A percentile compares a stretch with the other conserved stretches of the same genome.
Conservation (phyloP, 257 asterid genomes). For the Fraxinus americana region DNA sequence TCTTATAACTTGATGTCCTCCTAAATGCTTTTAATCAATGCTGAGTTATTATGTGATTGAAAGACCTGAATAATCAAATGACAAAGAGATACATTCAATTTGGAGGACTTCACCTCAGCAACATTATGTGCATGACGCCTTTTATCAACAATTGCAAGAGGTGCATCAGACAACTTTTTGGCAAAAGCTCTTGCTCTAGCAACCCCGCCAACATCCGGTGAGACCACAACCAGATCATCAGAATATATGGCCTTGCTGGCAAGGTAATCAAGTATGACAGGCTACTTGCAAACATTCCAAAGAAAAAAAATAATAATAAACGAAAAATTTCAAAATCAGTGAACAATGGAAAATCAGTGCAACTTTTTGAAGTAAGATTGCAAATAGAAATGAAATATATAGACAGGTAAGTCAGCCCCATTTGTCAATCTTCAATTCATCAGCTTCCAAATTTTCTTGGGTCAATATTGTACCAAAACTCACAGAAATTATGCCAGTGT, state of each 20-base stretch:
- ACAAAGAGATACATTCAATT: constrained; percentile 12
- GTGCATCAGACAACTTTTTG: constrained; percentile 83
- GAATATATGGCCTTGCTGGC: constrained; percentile 76
- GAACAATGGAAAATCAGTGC: constrained; percentile 13
- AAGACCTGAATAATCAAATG: constrained; percentile 9
- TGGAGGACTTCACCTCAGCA: constrained; percentile 56
- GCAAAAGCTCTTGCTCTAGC: constrained; percentile 90
- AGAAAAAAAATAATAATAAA: constrained; percentile 3
- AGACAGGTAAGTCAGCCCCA: not conserved
- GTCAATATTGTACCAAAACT: no score
- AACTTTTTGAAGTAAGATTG: constrained; percentile 13
- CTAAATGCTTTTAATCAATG: constrained; percentile 11
- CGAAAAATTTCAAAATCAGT: constrained; percentile 12
- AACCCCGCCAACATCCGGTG: constrained; percentile 92
- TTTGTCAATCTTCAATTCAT: not conserved
- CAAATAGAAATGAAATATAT: constrained; percentile 12
- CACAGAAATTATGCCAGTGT: not conserved
- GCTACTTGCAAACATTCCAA: constrained; percentile 40
- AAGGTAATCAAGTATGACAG: constrained; percentile 83
- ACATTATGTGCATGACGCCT: constrained; percentile 84
- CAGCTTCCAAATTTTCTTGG: not conserved
- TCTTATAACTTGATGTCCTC: constrained; percentile 8
- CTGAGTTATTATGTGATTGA: constrained; percentile 5
- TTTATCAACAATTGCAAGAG: constrained; percentile 81
- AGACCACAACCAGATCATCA: constrained; percentile 77